These are phyloP conservation scores for Stagonosporopsis vannaccii DNA, from an alignment of 2,329 filamentous ascomycete species.

Conservation along the genomic window DNA sequence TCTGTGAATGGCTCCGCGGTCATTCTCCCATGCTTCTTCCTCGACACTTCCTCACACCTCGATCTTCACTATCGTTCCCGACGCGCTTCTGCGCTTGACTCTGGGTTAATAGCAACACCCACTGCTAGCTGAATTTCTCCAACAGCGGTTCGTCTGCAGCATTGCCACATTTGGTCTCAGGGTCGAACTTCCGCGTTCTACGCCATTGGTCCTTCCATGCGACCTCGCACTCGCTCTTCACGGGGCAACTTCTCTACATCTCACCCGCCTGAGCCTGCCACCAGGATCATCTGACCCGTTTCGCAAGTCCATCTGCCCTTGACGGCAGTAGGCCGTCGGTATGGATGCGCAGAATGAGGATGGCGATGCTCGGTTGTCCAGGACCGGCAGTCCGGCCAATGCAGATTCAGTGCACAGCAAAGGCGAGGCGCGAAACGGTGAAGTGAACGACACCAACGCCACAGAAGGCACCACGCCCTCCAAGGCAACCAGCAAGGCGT, in stretches of 20 bases:
- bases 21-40: slow-evolving; percentile 25
- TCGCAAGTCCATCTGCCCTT: slow-evolving; percentile 27
- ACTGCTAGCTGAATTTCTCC: slow-evolving; percentile 30
- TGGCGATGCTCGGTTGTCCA: slow-evolving; percentile 44
- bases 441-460: slow-evolving; percentile 27
- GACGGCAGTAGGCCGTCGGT: slow-evolving; percentile 37
- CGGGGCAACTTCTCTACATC: slow-evolving; percentile 37
- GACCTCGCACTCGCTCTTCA: slow-evolving; percentile 45
- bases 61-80: slow-evolving; percentile 26
- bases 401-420: slow-evolving; percentile 40
- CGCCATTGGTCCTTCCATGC: slow-evolving; percentile 46
- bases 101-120: slow-evolving; percentile 17
- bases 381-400: slow-evolving; percentile 39
- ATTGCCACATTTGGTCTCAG: slow-evolving; percentile 24
- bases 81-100: slow-evolving; percentile 22
- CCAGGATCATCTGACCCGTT: slow-evolving; percentile 31
- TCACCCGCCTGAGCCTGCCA: slow-evolving; percentile 32
- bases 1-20: slow-evolving; percentile 34
- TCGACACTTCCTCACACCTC: slow-evolving; percentile 35
- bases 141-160: slow-evolving; percentile 9
- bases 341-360: slow-evolving; percentile 48
- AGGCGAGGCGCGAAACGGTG: slow-evolving; percentile 38
- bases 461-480: slow-evolving; percentile 39
- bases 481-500: slow-evolving; percentile 44
- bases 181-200: slow-evolving; percentile 39